Evolutionary conservation across 345 rosid genomes (phyloP).

Genomic region (Stellera chamaejasme): DNA sequence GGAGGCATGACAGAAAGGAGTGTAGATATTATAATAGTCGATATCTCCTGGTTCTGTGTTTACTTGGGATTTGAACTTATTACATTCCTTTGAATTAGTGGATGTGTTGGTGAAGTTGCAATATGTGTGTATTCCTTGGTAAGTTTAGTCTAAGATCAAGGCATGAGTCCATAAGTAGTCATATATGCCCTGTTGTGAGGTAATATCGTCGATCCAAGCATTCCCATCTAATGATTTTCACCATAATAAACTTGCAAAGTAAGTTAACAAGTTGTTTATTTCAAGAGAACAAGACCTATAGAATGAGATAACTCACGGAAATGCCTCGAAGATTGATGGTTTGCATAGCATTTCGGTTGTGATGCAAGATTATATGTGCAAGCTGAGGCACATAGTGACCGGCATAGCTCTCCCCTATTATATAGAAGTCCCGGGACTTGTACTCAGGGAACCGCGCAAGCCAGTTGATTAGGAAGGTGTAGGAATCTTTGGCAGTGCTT

Average conservation of each 20-base stretch:
- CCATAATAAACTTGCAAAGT: too few species aligned
- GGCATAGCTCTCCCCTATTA: conserved; percentile 42
- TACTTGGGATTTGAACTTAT: background rate
- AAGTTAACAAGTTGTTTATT: background rate
- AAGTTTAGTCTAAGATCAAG: conserved; percentile 37
- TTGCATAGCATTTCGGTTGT: conserved; percentile 19
- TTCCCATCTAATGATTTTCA: conserved; percentile 33
- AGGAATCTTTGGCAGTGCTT: conserved; percentile 34
- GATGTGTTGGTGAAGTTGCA: conserved; percentile 21
- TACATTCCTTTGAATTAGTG: conserved; percentile 14
- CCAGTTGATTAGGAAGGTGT: conserved; percentile 30
- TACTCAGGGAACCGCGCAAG: conserved; percentile 29
- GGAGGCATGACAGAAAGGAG: conserved; percentile 27
- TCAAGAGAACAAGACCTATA: too few species aligned
- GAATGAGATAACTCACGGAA: conserved; percentile 25
- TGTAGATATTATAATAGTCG: conserved; percentile 32
- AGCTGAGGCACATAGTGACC: conserved; percentile 20
- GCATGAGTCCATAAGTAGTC: conserved; percentile 49
- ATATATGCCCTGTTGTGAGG: conserved; percentile 15
- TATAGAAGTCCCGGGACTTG: conserved; percentile 23
- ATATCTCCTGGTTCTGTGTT: conserved; percentile 13
- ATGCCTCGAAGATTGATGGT: conserved; percentile 48
- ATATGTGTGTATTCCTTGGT: conserved; percentile 19
- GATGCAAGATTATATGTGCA: conserved; percentile 17
- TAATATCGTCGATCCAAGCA: conserved; percentile 30